A percentile compares a stretch with the other conserved stretches of the same genome.
Conservation (phyloP, 331 rosid species). For the Quercus phellos region DNA sequence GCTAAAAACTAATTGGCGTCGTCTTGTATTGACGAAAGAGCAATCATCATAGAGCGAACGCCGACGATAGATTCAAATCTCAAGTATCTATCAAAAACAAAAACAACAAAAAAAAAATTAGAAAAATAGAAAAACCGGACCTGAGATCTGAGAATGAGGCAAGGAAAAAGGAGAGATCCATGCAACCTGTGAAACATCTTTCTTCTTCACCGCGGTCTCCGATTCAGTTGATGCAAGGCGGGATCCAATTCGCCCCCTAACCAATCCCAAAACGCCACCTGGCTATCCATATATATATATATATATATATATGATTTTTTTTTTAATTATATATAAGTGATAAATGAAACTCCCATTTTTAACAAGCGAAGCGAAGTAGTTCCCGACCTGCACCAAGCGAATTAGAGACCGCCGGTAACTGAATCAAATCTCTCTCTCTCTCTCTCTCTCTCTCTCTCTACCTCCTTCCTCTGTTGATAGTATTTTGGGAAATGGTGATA, state of each 20-base stretch:
- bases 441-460: background rate
- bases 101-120: too few relatives aligned
- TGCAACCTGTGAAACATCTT: background rate
- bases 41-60: too few relatives aligned
- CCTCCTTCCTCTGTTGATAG: background rate
- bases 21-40: too few relatives aligned
- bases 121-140: background rate
- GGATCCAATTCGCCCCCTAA: conserved; percentile 60
- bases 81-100: too few relatives aligned
- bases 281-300: background rate
- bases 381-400: conserved; percentile 99
- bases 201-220: conserved; percentile 71
- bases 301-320: too few relatives aligned
- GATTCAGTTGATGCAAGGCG: conserved; percentile 99
- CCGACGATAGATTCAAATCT: too few relatives aligned
- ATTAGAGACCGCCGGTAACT: conserved; percentile 82
- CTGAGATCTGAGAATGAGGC: conserved; percentile 36
- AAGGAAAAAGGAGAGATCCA: conserved; percentile 24
- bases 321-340: too few relatives aligned
- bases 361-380: conserved; percentile 36
- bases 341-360: too few relatives aligned
- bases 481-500: too few relatives aligned
- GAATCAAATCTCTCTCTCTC: conserved; percentile 9
- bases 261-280: conserved; percentile 5
- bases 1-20: too few relatives aligned